Conservation (phyloP, 116 monocot species). For the Phalaenopsis hybrid region DNA sequence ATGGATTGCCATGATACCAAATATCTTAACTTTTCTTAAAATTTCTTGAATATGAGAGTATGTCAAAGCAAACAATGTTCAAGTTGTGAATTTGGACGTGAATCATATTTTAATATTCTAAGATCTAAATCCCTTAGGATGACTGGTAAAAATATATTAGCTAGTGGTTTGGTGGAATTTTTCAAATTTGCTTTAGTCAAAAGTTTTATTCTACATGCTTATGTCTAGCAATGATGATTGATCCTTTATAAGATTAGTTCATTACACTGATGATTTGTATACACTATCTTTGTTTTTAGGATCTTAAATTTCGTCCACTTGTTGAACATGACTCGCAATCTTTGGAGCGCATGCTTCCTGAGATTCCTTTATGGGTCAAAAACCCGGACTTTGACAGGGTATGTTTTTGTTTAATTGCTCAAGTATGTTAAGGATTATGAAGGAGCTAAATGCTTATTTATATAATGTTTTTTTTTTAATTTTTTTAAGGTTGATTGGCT, state of each 20-base stretch:
- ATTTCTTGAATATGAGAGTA: too few relatives aligned
- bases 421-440: background rate
- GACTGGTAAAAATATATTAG: background rate
- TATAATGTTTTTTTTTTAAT: background rate
- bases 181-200: background rate
- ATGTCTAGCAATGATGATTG: background rate
- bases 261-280: background rate
- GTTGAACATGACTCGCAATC: slow-evolving; percentile 65
- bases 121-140: background rate
- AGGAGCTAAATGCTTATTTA: background rate
- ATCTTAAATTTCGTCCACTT: slow-evolving; percentile 54
- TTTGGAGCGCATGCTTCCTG: slow-evolving; percentile 68
- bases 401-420: slow-evolving; percentile 13
- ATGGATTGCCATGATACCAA: too few relatives aligned
- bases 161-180: background rate
- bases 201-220: background rate
- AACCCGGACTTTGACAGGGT: slow-evolving; percentile 86
- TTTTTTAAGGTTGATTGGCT: slow-evolving; percentile 17
- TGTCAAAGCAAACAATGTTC: too few relatives aligned
- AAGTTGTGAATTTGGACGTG: too few relatives aligned
- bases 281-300: slow-evolving; percentile 23
- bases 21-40: too few relatives aligned
- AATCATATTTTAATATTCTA: too few relatives aligned
- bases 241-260: background rate
- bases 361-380: slow-evolving; percentile 89